phyloP scores from a whole-genome alignment of 495 filamentous ascomycete genomes.

The Amphirosellinia nigrospora region DNA sequence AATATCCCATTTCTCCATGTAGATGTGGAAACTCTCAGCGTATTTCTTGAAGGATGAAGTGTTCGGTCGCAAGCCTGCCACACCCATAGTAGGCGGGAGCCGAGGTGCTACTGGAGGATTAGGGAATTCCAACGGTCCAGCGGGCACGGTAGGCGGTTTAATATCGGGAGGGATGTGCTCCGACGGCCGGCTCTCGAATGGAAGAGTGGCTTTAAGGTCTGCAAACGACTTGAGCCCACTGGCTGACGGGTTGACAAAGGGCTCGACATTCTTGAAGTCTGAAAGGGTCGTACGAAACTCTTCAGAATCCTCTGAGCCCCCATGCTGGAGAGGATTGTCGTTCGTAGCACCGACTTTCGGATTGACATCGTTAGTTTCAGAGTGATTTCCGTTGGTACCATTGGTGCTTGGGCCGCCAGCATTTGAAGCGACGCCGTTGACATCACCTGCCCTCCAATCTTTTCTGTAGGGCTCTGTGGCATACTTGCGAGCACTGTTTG shows the following conservation, averaged over 20 bases:
- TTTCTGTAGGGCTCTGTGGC: conserved; percentile 54
- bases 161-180: conserved; percentile 47
- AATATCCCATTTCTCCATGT: conserved; percentile 70
- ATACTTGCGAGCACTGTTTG: conserved; percentile 48
- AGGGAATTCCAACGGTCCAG: conserved; percentile 62
- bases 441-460: conserved; percentile 56
- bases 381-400: conserved; percentile 22
- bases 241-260: conserved; percentile 58
- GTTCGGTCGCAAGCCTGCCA: conserved; percentile 47
- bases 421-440: conserved; percentile 36
- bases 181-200: conserved; percentile 72
- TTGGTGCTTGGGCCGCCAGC: conserved; percentile 36
- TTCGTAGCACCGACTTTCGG: conserved; percentile 20
- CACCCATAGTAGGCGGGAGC: conserved; percentile 44
- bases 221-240: conserved; percentile 67
- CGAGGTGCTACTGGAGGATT: conserved; percentile 64
- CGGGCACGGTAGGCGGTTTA: conserved; percentile 32
- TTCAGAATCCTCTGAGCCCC: conserved; percentile 52
- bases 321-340: conserved; percentile 35
- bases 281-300: conserved; percentile 63
- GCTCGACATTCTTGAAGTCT: conserved; percentile 70
- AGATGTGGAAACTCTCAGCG: conserved; percentile 64
- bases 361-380: conserved; percentile 28
- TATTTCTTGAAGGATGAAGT: conserved; percentile 64
- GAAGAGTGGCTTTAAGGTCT: conserved; percentile 70